Conservation (phyloP, 495 filamentous ascomycete species). For the Durotheca rogersii region DNA sequence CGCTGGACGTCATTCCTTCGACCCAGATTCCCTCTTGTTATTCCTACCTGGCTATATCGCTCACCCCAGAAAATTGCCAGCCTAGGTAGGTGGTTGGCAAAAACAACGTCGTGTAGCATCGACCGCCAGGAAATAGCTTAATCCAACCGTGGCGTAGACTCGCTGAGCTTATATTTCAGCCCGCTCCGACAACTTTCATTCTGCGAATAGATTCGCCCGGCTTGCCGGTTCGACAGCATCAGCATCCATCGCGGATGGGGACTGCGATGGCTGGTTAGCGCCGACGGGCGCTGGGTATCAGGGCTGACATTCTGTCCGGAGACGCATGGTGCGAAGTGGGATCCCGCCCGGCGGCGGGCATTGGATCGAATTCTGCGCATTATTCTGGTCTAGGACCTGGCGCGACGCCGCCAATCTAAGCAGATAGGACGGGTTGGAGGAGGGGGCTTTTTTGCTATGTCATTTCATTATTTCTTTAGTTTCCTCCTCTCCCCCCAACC, state of each 20-base stretch:
- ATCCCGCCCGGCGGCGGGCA: not conserved
- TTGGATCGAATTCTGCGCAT: constrained; percentile 8
- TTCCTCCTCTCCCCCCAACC: too few species aligned
- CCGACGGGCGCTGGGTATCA: not conserved
- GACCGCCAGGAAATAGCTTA: not conserved
- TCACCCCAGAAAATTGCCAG: not conserved
- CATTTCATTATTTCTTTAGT: too few species aligned
- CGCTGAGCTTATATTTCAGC: constrained; percentile 6
- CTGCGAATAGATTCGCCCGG: too few species aligned
- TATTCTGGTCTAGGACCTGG: constrained; percentile 13
- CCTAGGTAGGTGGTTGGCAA: constrained; percentile 1
- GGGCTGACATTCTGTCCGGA: constrained; percentile 11
- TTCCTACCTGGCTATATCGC: too few species aligned
- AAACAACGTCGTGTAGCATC: not conserved
- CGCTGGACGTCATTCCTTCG: constrained; percentile 12
- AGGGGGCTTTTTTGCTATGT: too few species aligned
- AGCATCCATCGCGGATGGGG: not conserved
- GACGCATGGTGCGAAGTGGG: not conserved
- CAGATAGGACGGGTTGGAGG: too few species aligned
- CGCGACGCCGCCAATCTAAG: not conserved
- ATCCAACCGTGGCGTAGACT: not conserved
- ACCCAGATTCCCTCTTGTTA: too few species aligned
- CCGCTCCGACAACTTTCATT: not conserved
- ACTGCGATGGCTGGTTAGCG: constrained; percentile 17
- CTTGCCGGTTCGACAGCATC: constrained; percentile 2